Evolutionary conservation across 2,329 filamentous ascomycete genomes (phyloP).

Genomic region (Epichloe coenophiala): DNA sequence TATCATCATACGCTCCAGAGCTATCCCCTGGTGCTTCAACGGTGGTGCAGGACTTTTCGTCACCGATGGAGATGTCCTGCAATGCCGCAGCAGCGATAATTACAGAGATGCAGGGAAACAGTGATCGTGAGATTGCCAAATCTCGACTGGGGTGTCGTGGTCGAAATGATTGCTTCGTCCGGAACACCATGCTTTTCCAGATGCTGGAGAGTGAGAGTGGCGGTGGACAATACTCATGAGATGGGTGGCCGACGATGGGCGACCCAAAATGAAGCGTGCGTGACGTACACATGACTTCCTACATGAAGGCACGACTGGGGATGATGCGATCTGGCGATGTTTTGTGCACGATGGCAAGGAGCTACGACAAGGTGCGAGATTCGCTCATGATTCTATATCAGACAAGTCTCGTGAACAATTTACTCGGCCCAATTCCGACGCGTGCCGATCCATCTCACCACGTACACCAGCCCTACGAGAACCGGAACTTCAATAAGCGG

Average conservation of each 20-base stretch:
- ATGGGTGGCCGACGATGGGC: background rate
- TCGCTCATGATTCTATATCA: background rate
- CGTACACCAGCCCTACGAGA: conserved; percentile 62
- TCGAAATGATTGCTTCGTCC: conserved; percentile 18
- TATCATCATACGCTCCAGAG: conserved; percentile 6
- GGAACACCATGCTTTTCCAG: conserved; percentile 21
- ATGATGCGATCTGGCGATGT: no score
- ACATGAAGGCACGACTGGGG: background rate
- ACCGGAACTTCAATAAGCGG: conserved; percentile 82
- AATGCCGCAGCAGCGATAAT: conserved; percentile 23
- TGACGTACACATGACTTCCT: background rate
- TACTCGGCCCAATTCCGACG: conserved; percentile 3
- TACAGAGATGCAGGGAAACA: conserved; percentile 24
- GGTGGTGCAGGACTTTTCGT: conserved; percentile 8
- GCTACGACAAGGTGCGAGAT: no score
- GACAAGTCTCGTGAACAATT: background rate
- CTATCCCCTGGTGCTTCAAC: conserved; percentile 6
- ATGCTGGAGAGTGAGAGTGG: conserved; percentile 15
- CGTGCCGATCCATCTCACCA: conserved; percentile 16
- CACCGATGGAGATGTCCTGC: conserved; percentile 22
- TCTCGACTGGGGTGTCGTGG: conserved; percentile 17
- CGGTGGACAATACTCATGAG: conserved; percentile 2
- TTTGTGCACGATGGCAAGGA: no score
- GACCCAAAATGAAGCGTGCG: no score
- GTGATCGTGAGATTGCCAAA: conserved; percentile 14